Evolutionary conservation across 345 rosid species (phyloP).

Genomic region (Physaria fendleri): DNA sequence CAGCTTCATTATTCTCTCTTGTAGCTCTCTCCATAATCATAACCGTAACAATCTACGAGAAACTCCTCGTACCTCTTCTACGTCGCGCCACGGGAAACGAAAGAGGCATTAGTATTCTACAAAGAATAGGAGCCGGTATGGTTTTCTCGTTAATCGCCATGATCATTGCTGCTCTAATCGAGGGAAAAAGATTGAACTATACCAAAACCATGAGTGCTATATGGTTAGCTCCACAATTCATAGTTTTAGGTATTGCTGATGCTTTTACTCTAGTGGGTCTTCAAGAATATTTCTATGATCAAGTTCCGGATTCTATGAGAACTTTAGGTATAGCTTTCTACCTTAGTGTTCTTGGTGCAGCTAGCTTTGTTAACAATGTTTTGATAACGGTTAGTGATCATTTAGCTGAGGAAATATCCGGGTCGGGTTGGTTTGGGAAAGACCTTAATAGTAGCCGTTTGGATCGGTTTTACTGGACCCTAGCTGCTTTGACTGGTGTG

Average conservation of each 20-base stretch:
- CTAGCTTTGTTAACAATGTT: slow-evolving; percentile 67
- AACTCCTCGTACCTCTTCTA: slow-evolving; percentile 36
- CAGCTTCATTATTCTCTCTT: slow-evolving; percentile 35
- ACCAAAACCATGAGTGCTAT: slow-evolving; percentile 52
- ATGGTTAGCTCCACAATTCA: slow-evolving; percentile 85
- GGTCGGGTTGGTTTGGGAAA: slow-evolving; percentile 68
- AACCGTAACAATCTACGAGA: slow-evolving; percentile 40
- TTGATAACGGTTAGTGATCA: slow-evolving; percentile 53
- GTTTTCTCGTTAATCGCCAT: slow-evolving; percentile 55
- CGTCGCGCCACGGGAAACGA: slow-evolving; percentile 37
- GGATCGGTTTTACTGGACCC: slow-evolving; percentile 71
- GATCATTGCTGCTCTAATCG: slow-evolving; percentile 71
- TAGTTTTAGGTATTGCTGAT: slow-evolving; percentile 68
- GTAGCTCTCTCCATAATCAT: slow-evolving; percentile 36
- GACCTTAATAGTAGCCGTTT: slow-evolving; percentile 70
- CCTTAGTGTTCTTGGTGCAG: slow-evolving; percentile 72
- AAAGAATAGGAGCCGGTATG: slow-evolving; percentile 91
- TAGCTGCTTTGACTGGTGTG: slow-evolving; percentile 39
- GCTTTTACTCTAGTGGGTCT: slow-evolving; percentile 77
- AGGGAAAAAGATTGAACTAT: slow-evolving; percentile 41
- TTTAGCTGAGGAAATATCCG: slow-evolving; percentile 33
- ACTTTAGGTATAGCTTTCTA: slow-evolving; percentile 90
- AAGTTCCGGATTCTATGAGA: slow-evolving; percentile 94
- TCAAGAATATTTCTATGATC: slow-evolving; percentile 91
- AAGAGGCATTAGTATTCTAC: slow-evolving; percentile 76